These are phyloP conservation scores for Monosporozyma yasuniensis DNA, from an alignment of 805 yeast genomes.

Conservation along the genomic window DNA sequence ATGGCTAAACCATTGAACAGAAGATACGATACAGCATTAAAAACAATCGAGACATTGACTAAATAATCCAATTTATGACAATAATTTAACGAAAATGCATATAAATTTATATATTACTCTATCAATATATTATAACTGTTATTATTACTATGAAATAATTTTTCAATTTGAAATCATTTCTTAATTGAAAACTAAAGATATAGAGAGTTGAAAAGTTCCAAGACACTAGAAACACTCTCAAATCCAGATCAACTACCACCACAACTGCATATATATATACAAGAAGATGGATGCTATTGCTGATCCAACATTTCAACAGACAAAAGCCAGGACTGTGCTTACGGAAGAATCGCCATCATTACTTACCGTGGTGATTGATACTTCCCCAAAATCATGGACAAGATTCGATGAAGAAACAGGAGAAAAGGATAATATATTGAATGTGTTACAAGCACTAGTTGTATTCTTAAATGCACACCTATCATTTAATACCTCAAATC, in stretches of 20 bases:
- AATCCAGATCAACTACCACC: background rate
- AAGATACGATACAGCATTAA: conserved; percentile 23
- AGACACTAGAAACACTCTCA: background rate
- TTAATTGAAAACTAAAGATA: background rate
- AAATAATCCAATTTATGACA: background rate
- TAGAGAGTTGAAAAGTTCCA: background rate
- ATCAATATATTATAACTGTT: background rate
- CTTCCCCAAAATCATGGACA: conserved; percentile 50
- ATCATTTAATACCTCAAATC: conserved; percentile 74
- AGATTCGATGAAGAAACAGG: conserved; percentile 27
- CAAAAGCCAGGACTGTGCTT: conserved; percentile 15
- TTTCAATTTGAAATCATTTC: background rate
- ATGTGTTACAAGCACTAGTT: conserved; percentile 54
- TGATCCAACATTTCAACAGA: conserved; percentile 27
- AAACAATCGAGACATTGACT: background rate
- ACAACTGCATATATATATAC: background rate
- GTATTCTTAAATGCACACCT: conserved; percentile 83
- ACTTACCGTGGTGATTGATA: conserved; percentile 67
- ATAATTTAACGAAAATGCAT: background rate
- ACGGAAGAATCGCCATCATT: conserved; percentile 68
- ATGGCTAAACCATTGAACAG: conserved; percentile 19
- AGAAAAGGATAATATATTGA: conserved; percentile 39
- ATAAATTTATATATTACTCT: background rate
- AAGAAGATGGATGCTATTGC: conserved; percentile 30
- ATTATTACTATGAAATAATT: background rate